Evolutionary conservation across 257 asterid genomes (phyloP), one percentile per base, ranked within the genome.

Genomic region (Jacaranda copaia): DNA sequence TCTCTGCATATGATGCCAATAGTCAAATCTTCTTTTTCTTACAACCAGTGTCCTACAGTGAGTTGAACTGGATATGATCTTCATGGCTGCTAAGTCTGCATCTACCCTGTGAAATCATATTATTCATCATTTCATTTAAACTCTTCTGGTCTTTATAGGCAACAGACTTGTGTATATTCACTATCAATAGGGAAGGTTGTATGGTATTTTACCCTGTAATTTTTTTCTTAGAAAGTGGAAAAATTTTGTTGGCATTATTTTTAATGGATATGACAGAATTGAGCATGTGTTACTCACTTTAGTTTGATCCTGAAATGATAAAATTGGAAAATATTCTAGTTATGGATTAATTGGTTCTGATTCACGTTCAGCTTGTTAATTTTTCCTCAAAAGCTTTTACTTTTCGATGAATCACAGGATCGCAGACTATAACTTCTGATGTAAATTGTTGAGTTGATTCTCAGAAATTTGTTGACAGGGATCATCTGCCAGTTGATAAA

Each of bases 391-490:
- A 68, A 68, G 53, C 38, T 55, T 46, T 46, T 46, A 4, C 74
- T 77, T 19, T 51, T 78, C 8, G 15, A 56, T 70, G 71, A 79
- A 60, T 70, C 36, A 35, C 42, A 40, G 66, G 75, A 73, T 82
- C 74, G 58, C 61, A 63, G 56, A n/a, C 49, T 62, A 25, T 63
- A 55, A 72, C 49, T 38, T 76, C 74, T 67, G 39, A 49, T 77
- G 77, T 35, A 4, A 40, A 53, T 32, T n/a, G 61, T 49, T 81
- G 63, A 64, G 16, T 67, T 85, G 73, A 80, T 82, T 72, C 61
- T 73, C 60, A 48, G 57, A 67, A 8, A 68, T 68, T 72, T 82
- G 78, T 77, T 88, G 79, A 78, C 92, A 90, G 97, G 93, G 81
- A 83, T 73, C 77, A 71, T 80, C 83, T 83, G 72, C 75, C 85